phyloP scores from a whole-genome alignment of 2,329 filamentous ascomycete genomes.

The Daldinia eschscholtzii region DNA sequence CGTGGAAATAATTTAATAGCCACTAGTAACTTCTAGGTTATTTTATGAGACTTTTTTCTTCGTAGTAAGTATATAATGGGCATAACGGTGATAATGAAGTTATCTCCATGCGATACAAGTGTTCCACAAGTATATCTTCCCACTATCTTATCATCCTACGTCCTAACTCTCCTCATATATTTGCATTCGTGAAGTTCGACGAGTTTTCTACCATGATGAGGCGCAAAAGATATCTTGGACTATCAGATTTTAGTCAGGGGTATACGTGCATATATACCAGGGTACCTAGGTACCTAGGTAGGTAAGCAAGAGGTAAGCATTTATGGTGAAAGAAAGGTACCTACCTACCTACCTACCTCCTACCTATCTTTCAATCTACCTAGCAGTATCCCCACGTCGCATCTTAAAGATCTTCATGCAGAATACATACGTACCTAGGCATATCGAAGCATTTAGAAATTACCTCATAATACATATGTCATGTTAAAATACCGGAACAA shows the following conservation, averaged over 20 bases:
- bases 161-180: neutral
- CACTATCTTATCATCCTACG: neutral
- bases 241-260: slow-evolving; percentile 6
- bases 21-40: neutral
- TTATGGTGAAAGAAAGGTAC: neutral
- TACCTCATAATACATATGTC: too few species aligned
- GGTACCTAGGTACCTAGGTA: neutral
- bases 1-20: neutral
- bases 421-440: neutral
- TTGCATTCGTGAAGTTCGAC: neutral
- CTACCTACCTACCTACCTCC: too few species aligned
- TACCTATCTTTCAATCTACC: neutral
- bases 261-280: neutral
- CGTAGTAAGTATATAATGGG: neutral
- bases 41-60: neutral
- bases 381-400: neutral
- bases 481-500: neutral
- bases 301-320: neutral
- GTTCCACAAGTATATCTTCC: neutral
- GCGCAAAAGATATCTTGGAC: neutral
- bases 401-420: neutral
- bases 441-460: too few species aligned
- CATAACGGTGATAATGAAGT: slow-evolving; percentile 1
- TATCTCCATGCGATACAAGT: neutral
- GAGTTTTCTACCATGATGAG: neutral